Percentiles rank a stretch among this genome's conserved stretches.
Conservation (phyloP, 2,329 filamentous ascomycete genomes). For the Colletotrichum lentis region DNA sequence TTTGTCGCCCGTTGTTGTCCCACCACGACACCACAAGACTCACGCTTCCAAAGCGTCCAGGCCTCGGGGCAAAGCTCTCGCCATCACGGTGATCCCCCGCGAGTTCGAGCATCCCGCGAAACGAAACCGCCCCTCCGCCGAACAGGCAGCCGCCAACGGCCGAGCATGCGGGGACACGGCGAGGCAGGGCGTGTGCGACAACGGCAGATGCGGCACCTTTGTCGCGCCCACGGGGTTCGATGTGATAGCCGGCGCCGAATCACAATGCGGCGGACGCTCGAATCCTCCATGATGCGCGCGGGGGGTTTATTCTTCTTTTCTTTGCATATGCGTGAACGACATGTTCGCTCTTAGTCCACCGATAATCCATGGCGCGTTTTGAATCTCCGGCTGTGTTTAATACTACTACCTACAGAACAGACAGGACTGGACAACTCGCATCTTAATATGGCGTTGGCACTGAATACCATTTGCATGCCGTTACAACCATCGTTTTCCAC, state of each 20-base stretch:
- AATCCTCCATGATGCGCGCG: neutral
- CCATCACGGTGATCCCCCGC: constrained; percentile 4
- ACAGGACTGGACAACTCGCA: no score
- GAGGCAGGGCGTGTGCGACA: constrained; percentile 24
- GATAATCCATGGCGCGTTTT: no score
- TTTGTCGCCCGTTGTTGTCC: neutral
- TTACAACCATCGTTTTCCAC: neutral
- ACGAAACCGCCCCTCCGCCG: neutral
- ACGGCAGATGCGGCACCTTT: constrained; percentile 31
- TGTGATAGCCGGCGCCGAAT: constrained; percentile 11
- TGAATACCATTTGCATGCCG: no score
- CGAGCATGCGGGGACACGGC: neutral
- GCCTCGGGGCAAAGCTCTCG: constrained; percentile 20
- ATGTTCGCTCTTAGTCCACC: neutral
- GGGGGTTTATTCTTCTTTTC: no score
- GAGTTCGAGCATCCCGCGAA: constrained; percentile 2
- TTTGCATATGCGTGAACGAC: no score
- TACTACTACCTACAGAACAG: neutral
- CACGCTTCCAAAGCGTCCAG: neutral
- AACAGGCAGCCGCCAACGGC: constrained; percentile 21
- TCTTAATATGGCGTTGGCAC: neutral
- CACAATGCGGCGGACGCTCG: constrained; percentile 6
- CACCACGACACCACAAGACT: neutral
- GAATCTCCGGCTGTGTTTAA: neutral
- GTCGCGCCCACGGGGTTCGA: constrained; percentile 25